Conservation (phyloP, 441 rosid genomes). For the Croton setiger region DNA sequence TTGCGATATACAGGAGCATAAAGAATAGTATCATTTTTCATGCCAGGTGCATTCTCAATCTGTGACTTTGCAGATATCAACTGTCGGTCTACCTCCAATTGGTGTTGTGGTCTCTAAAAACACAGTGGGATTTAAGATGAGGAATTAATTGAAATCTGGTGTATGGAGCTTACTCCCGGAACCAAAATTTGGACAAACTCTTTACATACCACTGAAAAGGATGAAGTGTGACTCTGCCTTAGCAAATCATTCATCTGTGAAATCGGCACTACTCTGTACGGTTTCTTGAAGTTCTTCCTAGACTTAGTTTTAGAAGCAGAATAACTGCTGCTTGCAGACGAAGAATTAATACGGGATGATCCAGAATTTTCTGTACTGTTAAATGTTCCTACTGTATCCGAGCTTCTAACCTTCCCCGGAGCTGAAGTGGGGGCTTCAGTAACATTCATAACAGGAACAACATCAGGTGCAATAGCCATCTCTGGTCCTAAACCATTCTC, state of each 20-base stretch:
- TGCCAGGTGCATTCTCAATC: conserved; percentile 55
- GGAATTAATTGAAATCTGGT: conserved; percentile 5
- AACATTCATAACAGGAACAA: conserved; percentile 5
- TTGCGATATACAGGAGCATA: conserved; percentile 65
- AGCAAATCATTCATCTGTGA: conserved; percentile 52
- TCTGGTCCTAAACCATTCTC: conserved; percentile 9
- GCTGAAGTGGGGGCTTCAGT: conserved; percentile 14
- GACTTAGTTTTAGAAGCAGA: conserved; percentile 22
- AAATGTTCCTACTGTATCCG: conserved; percentile 12
- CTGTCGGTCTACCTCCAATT: conserved; percentile 52
- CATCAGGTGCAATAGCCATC: conserved; percentile 11
- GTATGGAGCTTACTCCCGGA: conserved; percentile 12
- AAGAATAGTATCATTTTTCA: conserved; percentile 39
- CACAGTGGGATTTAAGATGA: conserved; percentile 10
- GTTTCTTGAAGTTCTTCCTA: conserved; percentile 24
- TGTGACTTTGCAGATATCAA: conserved; percentile 50
- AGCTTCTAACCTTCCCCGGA: conserved; percentile 16
- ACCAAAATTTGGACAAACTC: conserved; percentile 3
- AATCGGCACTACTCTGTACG: conserved; percentile 42
- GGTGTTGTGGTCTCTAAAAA: conserved; percentile 48
- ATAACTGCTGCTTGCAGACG: conserved; percentile 19
- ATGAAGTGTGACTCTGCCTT: conserved; percentile 39
- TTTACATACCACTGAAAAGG: conserved; percentile 38
- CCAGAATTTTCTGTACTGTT: conserved; percentile 28
- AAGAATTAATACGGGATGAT: conserved; percentile 21